Base-by-base conservation (phyloP, 495 filamentous ascomycete genomes). In the Aspergillus bertholletiae region DNA sequence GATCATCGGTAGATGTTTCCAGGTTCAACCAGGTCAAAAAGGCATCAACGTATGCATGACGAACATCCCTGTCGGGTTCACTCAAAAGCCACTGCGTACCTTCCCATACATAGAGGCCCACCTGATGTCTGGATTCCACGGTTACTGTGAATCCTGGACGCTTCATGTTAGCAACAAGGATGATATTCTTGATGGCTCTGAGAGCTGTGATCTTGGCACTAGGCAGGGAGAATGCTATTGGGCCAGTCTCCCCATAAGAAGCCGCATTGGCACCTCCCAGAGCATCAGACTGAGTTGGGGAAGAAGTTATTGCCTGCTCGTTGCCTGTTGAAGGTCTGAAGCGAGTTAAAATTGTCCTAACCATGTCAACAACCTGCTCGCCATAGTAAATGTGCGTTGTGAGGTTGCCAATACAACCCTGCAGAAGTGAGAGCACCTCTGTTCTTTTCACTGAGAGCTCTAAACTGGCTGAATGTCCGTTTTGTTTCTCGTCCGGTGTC, bases 361-460 rank as follows among this genome's bases (percentile, higher is more conserved):
- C 84, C 88, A 96, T 96, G 64, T 97, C 92, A 3, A 87, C 83
- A 45, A 97, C 88, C 64, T 97, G 92, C 55, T 97, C 92, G 1
- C 88, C 87, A 67, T 97, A 97, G 69, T 97, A 97, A 13, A 93
- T 84, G 65, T 97, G 92, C 1, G 89, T 96, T 1, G 89, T 90
- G n/a, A 97, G 76, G 65, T 88, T 80, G 7, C 88, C 89, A 53
- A 96, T 91, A 67, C 85, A 92, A 55, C 81, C 78, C 59, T 90
- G 85, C 6, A 97, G 73, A 17, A 83, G 80, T 18, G 71, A 65
- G 35, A 93, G 76, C 13, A 95, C 73, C 49, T 83, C 74, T 46
- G 49, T 78, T 68, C 49, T 58, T 63, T 34, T 56, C 11, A 63
- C 57, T 4, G 81, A 83, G 7, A 82, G 67, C 17, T 70, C 56